Percentiles rank a stretch among this genome's conserved stretches.
Evolutionary conservation across 768 basidiomycete species (phyloP).

Genomic region (Mycena alexandri): DNA sequence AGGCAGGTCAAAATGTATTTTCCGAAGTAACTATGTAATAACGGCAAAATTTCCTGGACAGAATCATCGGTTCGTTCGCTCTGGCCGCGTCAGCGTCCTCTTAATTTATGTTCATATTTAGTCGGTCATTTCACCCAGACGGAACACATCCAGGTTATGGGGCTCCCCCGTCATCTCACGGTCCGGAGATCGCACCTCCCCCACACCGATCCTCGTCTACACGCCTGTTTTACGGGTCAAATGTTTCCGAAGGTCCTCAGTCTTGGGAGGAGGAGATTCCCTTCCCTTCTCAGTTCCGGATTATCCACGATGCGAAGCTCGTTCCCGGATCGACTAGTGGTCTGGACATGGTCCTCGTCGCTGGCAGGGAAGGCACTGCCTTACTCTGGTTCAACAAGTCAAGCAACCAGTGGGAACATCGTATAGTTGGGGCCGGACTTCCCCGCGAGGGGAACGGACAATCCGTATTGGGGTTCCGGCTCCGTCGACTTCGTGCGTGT

Average conservation of each 20-base stretch:
- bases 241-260: not conserved
- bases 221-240: constrained; percentile 17
- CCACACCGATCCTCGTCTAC: constrained; percentile 9
- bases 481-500: constrained; percentile 13
- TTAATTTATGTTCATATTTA: constrained; percentile 20
- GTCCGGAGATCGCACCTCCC: constrained; percentile 9
- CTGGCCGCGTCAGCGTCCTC: not conserved
- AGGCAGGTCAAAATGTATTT: not conserved
- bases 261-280: not conserved
- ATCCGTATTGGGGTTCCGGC: constrained; percentile 19
- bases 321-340: constrained; percentile 10
- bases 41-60: constrained; percentile 14
- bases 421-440: constrained; percentile 12
- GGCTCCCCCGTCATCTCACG: constrained; percentile 8
- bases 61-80: constrained; percentile 4
- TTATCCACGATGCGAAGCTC: constrained; percentile 14
- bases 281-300: constrained; percentile 14
- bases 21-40: not conserved
- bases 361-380: constrained; percentile 12
- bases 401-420: not conserved
- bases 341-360: constrained; percentile 15
- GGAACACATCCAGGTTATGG: constrained; percentile 12
- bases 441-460: not conserved
- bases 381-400: constrained; percentile 3
- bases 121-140: constrained; percentile 14